Evolutionary conservation across 2,329 filamentous ascomycete species (phyloP).

Genomic region (Rhinocladiella mackenziei): DNA sequence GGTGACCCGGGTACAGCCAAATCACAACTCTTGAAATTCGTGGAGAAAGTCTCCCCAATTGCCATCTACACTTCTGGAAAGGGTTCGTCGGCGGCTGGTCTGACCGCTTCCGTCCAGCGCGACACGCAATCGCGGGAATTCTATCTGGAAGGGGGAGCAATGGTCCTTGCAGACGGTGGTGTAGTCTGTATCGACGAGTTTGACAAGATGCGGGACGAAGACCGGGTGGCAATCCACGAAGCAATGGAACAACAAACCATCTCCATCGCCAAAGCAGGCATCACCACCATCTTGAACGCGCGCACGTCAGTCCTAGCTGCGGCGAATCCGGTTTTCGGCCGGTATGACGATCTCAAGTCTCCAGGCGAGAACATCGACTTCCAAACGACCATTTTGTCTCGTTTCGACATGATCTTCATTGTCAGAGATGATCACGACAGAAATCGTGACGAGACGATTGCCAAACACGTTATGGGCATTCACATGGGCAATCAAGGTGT

Average conservation of each 20-base stretch:
- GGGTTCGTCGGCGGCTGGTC: slow-evolving; percentile 92
- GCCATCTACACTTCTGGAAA: slow-evolving; percentile 99
- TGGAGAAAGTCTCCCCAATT: slow-evolving; percentile 92
- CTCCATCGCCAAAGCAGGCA: slow-evolving; percentile 92
- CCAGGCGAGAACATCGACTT: slow-evolving; percentile 99
- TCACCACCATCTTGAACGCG: slow-evolving; percentile 96
- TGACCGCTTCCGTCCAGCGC: slow-evolving; percentile 93
- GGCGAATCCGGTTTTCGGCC: slow-evolving; percentile 94
- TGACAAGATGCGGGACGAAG: slow-evolving; percentile 99
- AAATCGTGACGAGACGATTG: slow-evolving; percentile 85
- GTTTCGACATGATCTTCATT: slow-evolving; percentile 99
- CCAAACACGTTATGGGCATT: slow-evolving; percentile 94
- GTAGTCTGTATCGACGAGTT: slow-evolving; percentile 99
- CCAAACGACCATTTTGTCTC: slow-evolving; percentile 93
- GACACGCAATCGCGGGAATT: slow-evolving; percentile 91
- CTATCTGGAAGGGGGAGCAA: slow-evolving; percentile 95
- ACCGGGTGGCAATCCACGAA: slow-evolving; percentile 96
- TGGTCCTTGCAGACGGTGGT: slow-evolving; percentile 95
- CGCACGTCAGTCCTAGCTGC: slow-evolving; percentile 91
- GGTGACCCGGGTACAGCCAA: slow-evolving; percentile 98
- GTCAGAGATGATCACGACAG: slow-evolving; percentile 92
- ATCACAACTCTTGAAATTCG: slow-evolving; percentile 94
- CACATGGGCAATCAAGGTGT: slow-evolving; percentile 85
- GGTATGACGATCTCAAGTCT: slow-evolving; percentile 96
- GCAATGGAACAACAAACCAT: slow-evolving; percentile 99